A percentile compares a stretch with the other conserved stretches of the same genome.
These are phyloP conservation scores for Westerdykella aurantiaca DNA, from an alignment of 2,329 filamentous ascomycete species.

Conservation along the genomic window DNA sequence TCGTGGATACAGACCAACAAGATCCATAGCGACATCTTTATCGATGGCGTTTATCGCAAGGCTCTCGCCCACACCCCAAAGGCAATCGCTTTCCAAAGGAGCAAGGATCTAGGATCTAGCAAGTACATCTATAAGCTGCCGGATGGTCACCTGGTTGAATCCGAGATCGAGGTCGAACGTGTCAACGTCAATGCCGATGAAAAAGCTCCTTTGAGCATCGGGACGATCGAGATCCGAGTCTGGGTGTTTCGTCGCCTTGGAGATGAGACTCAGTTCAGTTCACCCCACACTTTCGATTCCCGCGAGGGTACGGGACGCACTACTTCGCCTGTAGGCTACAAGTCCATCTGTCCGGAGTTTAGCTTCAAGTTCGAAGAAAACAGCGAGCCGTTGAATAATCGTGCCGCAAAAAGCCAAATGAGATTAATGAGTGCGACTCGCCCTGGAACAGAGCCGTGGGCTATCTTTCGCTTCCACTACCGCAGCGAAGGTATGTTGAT, in stretches of 20 bases:
- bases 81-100: constrained; percentile 10
- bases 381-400: constrained; percentile 8
- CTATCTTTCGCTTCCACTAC: constrained; percentile 40
- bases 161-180: constrained; percentile 4
- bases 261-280: constrained; percentile 7
- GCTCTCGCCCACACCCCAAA: constrained; percentile 6
- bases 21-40: constrained; percentile 30
- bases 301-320: constrained; percentile 7
- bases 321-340: constrained; percentile 9
- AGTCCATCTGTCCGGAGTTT: constrained; percentile 15
- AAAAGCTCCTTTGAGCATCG: constrained; percentile 15
- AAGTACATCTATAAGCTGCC: constrained; percentile 15
- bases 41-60: constrained; percentile 35
- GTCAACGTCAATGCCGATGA: constrained; percentile 2
- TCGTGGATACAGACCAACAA: constrained; percentile 11
- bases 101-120: constrained; percentile 17
- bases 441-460: constrained; percentile 35
- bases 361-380: constrained; percentile 19
- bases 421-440: constrained; percentile 15
- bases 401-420: background rate
- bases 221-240: constrained; percentile 29
- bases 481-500: constrained; percentile 22
- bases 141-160: constrained; percentile 1
- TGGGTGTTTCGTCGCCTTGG: constrained; percentile 19
- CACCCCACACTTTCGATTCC: constrained; percentile 3